Evolutionary conservation across 345 rosid genomes (phyloP).

Genomic region (Citrus cavaleriei): DNA sequence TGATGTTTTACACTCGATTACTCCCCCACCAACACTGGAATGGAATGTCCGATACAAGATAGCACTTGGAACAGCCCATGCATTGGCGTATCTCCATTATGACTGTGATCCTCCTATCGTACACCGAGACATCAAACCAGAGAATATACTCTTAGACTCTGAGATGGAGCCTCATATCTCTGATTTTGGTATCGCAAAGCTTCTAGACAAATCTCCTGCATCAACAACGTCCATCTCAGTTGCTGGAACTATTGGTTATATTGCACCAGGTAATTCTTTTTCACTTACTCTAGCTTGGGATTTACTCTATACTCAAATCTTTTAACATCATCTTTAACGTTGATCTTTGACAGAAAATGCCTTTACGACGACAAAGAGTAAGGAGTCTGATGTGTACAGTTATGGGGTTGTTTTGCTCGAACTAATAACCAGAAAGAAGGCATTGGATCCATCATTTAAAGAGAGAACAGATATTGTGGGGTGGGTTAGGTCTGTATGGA

Average conservation of each 20-base stretch:
- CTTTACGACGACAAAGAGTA: constrained; percentile 41
- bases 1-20: constrained; percentile 48
- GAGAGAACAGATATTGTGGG: constrained; percentile 38
- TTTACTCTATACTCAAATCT: background rate
- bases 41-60: constrained; percentile 62
- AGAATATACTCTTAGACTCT: constrained; percentile 66
- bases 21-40: constrained; percentile 27
- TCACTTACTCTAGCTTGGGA: too few species aligned
- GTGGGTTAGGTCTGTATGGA: constrained; percentile 50
- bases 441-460: constrained; percentile 38
- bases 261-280: constrained; percentile 63
- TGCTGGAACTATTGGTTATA: constrained; percentile 72
- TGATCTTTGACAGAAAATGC: constrained; percentile 54
- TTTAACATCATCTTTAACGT: background rate
- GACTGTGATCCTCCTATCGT: constrained; percentile 71
- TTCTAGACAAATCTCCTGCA: constrained; percentile 48
- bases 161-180: constrained; percentile 80
- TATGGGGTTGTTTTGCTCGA: constrained; percentile 70
- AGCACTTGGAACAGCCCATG: constrained; percentile 69
- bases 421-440: constrained; percentile 51
- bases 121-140: constrained; percentile 81
- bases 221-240: constrained; percentile 38
- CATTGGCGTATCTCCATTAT: constrained; percentile 75
- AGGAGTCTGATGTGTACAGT: constrained; percentile 65
- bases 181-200: constrained; percentile 77